phyloP scores from a whole-genome alignment of 371 early-diverging fungal species.

The Sporodiniella umbellata region DNA sequence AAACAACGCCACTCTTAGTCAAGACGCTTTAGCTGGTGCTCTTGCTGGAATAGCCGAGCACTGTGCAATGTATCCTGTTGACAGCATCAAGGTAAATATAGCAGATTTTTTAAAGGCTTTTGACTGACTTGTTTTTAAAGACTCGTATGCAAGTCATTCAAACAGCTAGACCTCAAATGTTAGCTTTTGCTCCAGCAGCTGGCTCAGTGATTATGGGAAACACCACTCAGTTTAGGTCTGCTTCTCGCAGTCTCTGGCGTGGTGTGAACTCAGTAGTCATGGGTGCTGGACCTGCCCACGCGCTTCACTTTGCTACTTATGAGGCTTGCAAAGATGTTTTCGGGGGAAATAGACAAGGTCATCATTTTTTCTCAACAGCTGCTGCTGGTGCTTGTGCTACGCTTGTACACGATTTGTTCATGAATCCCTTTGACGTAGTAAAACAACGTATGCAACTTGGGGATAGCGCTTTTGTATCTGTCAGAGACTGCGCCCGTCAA shows the following conservation, averaged over 20 bases:
- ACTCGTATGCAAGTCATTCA: slow-evolving; percentile 87
- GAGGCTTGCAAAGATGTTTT: slow-evolving; percentile 79
- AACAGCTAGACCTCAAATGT: slow-evolving; percentile 3
- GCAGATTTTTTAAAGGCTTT: no score
- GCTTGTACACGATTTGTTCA: slow-evolving; percentile 75
- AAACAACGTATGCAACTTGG: slow-evolving; percentile 95
- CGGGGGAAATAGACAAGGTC: slow-evolving; percentile 49
- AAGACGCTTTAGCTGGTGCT: slow-evolving; percentile 87
- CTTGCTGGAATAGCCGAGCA: slow-evolving; percentile 95
- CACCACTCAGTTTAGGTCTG: neutral
- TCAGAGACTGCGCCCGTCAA: slow-evolving; percentile 62
- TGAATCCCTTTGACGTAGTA: slow-evolving; percentile 92
- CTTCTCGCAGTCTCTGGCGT: slow-evolving; percentile 71
- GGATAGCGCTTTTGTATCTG: slow-evolving; percentile 55
- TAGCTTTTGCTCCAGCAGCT: neutral
- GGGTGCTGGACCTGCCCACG: slow-evolving; percentile 94
- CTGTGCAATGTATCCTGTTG: slow-evolving; percentile 89
- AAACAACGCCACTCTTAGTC: slow-evolving; percentile 63
- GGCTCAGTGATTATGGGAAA: no score
- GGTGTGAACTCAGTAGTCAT: slow-evolving; percentile 85
- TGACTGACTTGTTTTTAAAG: slow-evolving; percentile 33
- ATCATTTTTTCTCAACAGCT: slow-evolving; percentile 60
- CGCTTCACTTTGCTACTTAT: slow-evolving; percentile 90
- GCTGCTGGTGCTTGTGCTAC: slow-evolving; percentile 89
- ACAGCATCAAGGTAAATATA: slow-evolving; percentile 89